Percentiles rank a stretch among this genome's conserved stretches.
phyloP scores from a whole-genome alignment of 2,329 filamentous ascomycete species.

The Trichoderma afroharzianum region DNA sequence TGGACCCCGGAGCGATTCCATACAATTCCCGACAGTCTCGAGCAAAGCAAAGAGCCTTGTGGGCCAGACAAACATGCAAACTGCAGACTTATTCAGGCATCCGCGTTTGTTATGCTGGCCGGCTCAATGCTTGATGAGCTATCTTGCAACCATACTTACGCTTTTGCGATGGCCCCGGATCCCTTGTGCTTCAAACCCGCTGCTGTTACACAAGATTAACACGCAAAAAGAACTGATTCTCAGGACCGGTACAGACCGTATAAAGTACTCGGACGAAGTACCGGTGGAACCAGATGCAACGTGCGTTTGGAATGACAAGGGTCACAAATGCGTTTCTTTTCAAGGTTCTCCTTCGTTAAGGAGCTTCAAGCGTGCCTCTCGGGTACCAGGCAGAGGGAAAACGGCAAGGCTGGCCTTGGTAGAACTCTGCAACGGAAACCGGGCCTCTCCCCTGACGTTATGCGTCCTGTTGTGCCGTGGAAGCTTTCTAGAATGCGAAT shows the following conservation, averaged over 20 bases:
- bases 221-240: not conserved
- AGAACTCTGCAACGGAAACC: constrained; percentile 9
- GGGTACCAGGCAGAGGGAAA: not conserved
- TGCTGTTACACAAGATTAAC: not conserved
- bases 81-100: not conserved
- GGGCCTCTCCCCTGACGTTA: constrained; percentile 19
- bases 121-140: not conserved
- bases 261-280: not conserved
- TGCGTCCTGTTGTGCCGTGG: constrained; percentile 22
- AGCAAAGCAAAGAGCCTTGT: not conserved
- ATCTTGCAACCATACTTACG: not conserved
- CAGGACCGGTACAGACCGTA: not conserved
- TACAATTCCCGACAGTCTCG: not conserved
- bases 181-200: not conserved
- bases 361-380: not conserved
- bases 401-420: constrained; percentile 7
- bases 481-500: constrained; percentile 32
- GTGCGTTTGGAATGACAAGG: not conserved
- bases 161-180: not conserved
- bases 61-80: not conserved
- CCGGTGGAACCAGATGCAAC: not conserved
- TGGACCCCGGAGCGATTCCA: not conserved
- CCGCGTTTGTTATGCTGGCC: not conserved
- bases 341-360: not conserved
- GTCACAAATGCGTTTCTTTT: not conserved